Evolutionary conservation across 768 basidiomycete species (phyloP).

Genomic region (Auricularia heimuer): DNA sequence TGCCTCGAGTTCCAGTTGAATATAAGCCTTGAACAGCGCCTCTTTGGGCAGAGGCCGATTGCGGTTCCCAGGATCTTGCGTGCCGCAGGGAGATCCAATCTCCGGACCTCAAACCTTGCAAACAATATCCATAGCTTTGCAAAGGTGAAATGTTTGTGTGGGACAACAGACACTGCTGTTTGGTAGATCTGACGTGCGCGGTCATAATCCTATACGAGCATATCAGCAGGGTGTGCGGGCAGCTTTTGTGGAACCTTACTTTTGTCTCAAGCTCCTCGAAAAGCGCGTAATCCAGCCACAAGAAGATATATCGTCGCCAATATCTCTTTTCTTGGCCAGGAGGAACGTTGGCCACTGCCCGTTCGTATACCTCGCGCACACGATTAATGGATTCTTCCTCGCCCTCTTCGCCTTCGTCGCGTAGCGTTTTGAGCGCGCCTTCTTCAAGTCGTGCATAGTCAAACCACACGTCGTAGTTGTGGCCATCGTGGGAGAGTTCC

Average conservation of each 20-base stretch:
- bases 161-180: slow-evolving; percentile 78
- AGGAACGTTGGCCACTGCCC: slow-evolving; percentile 91
- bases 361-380: slow-evolving; percentile 89
- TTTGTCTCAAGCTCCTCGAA: slow-evolving; percentile 96
- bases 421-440: slow-evolving; percentile 66
- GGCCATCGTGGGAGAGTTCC: slow-evolving; percentile 80
- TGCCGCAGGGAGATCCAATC: slow-evolving; percentile 70
- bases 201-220: slow-evolving; percentile 52
- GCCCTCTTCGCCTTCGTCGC: slow-evolving; percentile 69
- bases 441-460: slow-evolving; percentile 93
- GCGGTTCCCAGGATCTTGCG: slow-evolving; percentile 82
- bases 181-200: slow-evolving; percentile 89
- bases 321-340: slow-evolving; percentile 89
- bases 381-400: slow-evolving; percentile 49
- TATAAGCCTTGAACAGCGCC: slow-evolving; percentile 90
- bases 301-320: slow-evolving; percentile 82
- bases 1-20: slow-evolving; percentile 86
- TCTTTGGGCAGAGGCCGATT: slow-evolving; percentile 95
- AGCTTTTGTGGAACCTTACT: slow-evolving; percentile 31
- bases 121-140: slow-evolving; percentile 93
- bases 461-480: slow-evolving; percentile 98
- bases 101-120: slow-evolving; percentile 84
- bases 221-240: neutral
- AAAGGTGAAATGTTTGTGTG: slow-evolving; percentile 95
- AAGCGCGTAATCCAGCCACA: slow-evolving; percentile 92